Percentiles rank a stretch among this genome's conserved stretches.
Conservation (phyloP, 768 basidiomycete genomes). For the Suillus tomentosus region DNA sequence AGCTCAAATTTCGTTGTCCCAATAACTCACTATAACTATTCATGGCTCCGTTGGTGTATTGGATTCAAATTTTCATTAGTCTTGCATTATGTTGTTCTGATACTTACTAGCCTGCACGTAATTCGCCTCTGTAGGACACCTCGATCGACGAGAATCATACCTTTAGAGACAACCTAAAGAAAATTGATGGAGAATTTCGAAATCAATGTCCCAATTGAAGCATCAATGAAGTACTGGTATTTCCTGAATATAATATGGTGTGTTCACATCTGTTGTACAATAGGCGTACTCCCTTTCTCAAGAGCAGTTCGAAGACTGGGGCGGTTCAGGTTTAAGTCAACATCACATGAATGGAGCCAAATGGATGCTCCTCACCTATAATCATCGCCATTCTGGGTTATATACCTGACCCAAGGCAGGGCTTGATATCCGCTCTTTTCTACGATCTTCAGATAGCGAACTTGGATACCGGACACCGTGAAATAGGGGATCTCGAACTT, state of each 20-base stretch:
- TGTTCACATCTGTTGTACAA: constrained; percentile 36
- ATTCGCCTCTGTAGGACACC: neutral
- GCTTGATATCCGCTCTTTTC: constrained; percentile 99
- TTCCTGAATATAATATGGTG: constrained; percentile 32
- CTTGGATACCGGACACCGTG: constrained; percentile 96
- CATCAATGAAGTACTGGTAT: neutral
- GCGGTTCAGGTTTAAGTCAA: neutral
- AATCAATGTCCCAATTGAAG: neutral
- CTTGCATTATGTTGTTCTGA: neutral
- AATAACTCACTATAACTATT: neutral
- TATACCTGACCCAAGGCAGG: constrained; percentile 93
- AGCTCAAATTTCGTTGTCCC: neutral
- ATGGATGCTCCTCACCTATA: constrained; percentile 62
- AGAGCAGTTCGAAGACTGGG: constrained; percentile 68
- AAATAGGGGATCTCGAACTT: constrained; percentile 99
- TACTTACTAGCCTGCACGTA: neutral
- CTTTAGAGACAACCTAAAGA: neutral
- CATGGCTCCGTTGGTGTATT: neutral
- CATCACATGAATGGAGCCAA: neutral
- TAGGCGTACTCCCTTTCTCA: constrained; percentile 72
- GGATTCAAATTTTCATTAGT: neutral
- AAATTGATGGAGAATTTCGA: neutral
- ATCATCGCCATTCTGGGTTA: constrained; percentile 90
- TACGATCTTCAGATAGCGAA: constrained; percentile 96
- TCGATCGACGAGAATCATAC: neutral